Evolutionary conservation across 345 rosid genomes (phyloP), one percentile per base, ranked within the genome.

Genomic region (Lepidium didymum): DNA sequence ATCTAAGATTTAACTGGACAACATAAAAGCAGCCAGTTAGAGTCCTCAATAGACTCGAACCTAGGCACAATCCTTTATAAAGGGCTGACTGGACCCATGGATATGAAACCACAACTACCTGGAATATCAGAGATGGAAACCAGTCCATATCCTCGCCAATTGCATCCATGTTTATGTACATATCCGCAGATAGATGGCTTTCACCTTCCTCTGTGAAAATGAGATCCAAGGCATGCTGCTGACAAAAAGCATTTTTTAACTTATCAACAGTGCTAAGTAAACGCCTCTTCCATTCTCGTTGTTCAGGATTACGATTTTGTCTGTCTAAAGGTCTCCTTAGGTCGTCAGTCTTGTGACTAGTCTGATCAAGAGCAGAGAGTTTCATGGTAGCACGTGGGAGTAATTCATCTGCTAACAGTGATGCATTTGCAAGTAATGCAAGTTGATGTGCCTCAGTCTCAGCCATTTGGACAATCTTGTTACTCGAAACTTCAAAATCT

Each of bases 371-470:
- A 67, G 92, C 86, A 68, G 96, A 83, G 33, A 95, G 92, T 73
- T 89, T 95, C 94, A 86, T 85, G 65, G 98, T 97, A 36, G 99
- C 98, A 72, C 99, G 96, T 18, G 99, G 99, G 49, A 95, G 94
- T 37, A 95, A 80, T 72, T 95, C 99, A 75, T 91, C 98, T 5
- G 98, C 96, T 76, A 95, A 81, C 69, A 91, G 78, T 69, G 98
- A 95, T 52, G 99, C 96, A 83, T 95, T 95, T 57, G 97, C 99
- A 12, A 89, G 84, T 84, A 95, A 83, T 60, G 97, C 98, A 77
- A 95, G 88, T 83, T 95, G 98, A 76, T 95, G 90, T 41, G 85
- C 86, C 78, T 95, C 99, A 31, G 88, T 84, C 79, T 95, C 99
- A 60, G 99, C 99, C 90, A 87, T 77, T 61, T 84, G 86, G 31